phyloP scores from a whole-genome alignment of 2,329 filamentous ascomycete genomes.

The Colletotrichum sp. region DNA sequence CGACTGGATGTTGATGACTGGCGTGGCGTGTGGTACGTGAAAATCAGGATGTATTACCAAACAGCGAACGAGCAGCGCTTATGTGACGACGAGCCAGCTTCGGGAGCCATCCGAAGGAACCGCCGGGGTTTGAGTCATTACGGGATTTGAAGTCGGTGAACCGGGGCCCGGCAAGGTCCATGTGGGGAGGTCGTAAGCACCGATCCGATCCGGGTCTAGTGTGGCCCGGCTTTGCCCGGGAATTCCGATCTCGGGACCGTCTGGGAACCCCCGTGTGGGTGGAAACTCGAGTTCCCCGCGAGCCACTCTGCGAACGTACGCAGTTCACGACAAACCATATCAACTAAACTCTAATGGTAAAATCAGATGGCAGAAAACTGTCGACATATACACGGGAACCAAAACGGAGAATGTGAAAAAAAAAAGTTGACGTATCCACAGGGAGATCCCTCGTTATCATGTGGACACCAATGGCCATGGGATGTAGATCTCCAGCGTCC shows the following conservation, averaged over 20 bases:
- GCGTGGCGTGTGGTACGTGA: neutral
- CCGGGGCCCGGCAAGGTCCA: neutral
- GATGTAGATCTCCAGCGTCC: neutral
- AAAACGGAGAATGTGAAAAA: neutral
- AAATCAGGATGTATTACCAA: neutral
- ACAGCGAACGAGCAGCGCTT: neutral
- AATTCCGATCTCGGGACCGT: neutral
- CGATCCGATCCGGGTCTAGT: neutral
- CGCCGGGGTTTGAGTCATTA: neutral
- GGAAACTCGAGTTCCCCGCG: neutral
- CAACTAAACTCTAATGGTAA: neutral
- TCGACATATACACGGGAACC: neutral
- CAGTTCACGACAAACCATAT: neutral
- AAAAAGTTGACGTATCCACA: neutral
- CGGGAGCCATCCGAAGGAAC: neutral
- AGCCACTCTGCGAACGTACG: neutral
- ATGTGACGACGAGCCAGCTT: neutral
- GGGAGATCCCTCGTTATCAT: neutral
- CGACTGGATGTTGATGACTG: neutral
- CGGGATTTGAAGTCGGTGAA: neutral
- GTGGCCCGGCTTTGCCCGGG: neutral
- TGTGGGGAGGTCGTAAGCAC: neutral
- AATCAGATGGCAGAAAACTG: neutral
- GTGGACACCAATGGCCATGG: neutral
- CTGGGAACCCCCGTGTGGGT: neutral